Base-by-base conservation (phyloP, 2,329 filamentous ascomycete genomes). In the Colletotrichum magnum region DNA sequence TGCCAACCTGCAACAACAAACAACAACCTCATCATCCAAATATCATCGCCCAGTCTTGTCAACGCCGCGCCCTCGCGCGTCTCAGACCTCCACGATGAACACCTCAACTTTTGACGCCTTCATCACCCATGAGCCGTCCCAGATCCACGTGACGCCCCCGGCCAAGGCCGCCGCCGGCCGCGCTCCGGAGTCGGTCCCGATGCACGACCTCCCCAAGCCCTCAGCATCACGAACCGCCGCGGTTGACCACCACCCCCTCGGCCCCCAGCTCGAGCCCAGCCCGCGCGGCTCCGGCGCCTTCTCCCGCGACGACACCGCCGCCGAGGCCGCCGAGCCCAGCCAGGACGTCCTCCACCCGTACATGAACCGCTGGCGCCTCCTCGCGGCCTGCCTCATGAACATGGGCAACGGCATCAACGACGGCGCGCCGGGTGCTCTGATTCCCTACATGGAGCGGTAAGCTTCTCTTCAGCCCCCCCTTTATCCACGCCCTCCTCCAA, bases 381-480 rank as follows among this genome's bases (percentile, higher is more conserved):
- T 90, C 13, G 85, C 88, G 10, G 85, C 87, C 13, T 94, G 91
- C 72, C 75, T 92, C 53, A 87, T 91, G 71, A 92, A 88, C 69
- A 86, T 96, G 71, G 85, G 86, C 2, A 90, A 91, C 74, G 94
- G 93, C 0, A 80, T 96, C 68, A 93, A 89, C 73, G 94, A 97
- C 78, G 88, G 90, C 50, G 90, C 92, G 0, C 89, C 93, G 2
- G 94, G 94, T 75, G 93, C 93, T 13, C 76, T 96, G 67, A 93
- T 97, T 73, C 93, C 94, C 0, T 94, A 94, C 75, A 92, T 97
- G 79, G 92, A 95, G 77, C 84, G 82, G 78, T 88, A 76, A 73
- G 81, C 51, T 28, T 7, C 28, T 18, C 5, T 15, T 10, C 52
- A 6, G 43, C 9, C n/a, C 26, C 1, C 5, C 7, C 18, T 6